These are phyloP conservation scores for Syzygium malaccense DNA, from an alignment of 441 rosid species.

Conservation along the genomic window DNA sequence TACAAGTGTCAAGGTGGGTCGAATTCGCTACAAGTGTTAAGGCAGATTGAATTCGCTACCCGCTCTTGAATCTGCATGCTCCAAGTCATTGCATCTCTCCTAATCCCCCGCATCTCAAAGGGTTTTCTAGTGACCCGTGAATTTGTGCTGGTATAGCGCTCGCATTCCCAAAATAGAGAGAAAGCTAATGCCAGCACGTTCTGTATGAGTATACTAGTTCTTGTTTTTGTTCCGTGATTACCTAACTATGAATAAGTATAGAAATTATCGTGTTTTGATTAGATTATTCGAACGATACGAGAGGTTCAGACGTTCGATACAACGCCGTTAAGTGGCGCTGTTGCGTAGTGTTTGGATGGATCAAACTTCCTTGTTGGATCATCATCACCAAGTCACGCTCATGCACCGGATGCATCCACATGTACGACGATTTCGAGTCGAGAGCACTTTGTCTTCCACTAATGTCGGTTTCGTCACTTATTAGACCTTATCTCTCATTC, in stretches of 20 bases:
- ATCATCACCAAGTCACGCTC: neutral
- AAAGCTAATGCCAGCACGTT: neutral
- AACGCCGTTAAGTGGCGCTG: accelerated
- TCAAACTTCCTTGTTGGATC: neutral
- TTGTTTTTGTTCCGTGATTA: neutral
- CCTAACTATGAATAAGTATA: neutral
- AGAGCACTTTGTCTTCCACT: neutral
- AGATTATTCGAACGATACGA: neutral
- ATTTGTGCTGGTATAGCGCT: neutral
- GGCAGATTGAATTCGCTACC: neutral
- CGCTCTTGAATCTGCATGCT: neutral
- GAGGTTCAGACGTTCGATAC: too few species aligned
- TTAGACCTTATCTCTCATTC: neutral
- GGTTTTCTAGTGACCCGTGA: neutral
- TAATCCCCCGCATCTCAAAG: neutral
- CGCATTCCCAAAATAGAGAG: neutral
- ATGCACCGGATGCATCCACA: neutral
- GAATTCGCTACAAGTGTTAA: neutral
- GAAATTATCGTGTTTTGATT: neutral
- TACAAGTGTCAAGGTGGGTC: accelerated
- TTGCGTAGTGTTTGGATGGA: neutral
- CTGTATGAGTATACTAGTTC: neutral
- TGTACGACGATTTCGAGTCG: neutral
- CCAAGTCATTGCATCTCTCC: neutral
- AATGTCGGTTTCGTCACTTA: neutral